Base-by-base conservation (phyloP, 176 grass and related monocot species). In the Rhynchospora pubera region DNA sequence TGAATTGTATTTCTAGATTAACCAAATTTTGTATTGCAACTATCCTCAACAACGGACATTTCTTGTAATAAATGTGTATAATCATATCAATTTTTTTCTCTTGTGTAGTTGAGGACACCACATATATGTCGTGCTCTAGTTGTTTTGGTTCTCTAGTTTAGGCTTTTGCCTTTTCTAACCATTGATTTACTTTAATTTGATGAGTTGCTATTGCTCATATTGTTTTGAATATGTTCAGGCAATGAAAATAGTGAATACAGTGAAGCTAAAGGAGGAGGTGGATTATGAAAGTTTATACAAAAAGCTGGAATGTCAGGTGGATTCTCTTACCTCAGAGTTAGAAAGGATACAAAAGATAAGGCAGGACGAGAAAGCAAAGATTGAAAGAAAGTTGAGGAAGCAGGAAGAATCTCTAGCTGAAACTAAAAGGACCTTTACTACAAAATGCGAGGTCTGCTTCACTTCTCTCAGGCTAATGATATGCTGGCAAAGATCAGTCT, bases 241-340 rank as follows among this genome's bases (percentile, higher is more conserved):
- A 84, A 98, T 94, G 95, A 98, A 94, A 93, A 78, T 98, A 87
- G 87, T 94, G 8, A 98, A 98, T 59, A 88, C 88, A 57, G 83
- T 94, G 69, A 93, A 89, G 82, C 65, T 98, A 71, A 98, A 88
- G 85, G 95, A 98, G 88, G 95, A 94, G 85, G 85, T 98, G 84
- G 95, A 98, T 87, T 98, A 91, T 16, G 95, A 94, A 83, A 89
- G 43, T 84, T 85, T 98, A 65, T 98, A 92, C 65, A 89, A 81
- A 59, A 98, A 93, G 83, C 84, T 94, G 75, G 92, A 94, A 80
- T 51, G 55, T 82, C 88, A 98, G 77, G 85, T 98, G 47, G 95
- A 98, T 48, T 91, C 83, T 88, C 89, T 98, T 79, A 98, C 95
- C 53, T 88, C 95, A 85, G 95, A 98, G 61, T 87, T 92, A 65